Evolutionary conservation across 1,284 basidiomycete genomes (phyloP).

Genomic region (Gymnopus androsaceus): DNA sequence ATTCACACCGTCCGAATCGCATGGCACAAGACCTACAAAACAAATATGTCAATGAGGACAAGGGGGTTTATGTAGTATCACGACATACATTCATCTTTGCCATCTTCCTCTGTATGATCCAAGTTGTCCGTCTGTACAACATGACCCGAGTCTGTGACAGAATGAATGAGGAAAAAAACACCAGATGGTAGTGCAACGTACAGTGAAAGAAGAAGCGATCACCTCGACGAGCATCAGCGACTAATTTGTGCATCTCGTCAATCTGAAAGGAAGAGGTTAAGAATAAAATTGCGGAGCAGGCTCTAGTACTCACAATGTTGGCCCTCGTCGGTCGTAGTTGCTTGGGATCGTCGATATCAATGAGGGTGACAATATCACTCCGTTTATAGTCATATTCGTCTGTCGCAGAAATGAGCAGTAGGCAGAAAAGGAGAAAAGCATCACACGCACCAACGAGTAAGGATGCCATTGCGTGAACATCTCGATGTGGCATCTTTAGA

Average conservation of each 20-base stretch:
- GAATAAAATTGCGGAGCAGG: background rate
- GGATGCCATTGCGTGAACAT: slow-evolving; percentile 19
- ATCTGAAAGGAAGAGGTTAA: slow-evolving; percentile 24
- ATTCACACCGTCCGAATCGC: slow-evolving; percentile 23
- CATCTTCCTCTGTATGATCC: slow-evolving; percentile 34
- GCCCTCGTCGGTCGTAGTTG: slow-evolving; percentile 21
- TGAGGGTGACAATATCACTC: slow-evolving; percentile 31
- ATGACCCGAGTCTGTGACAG: slow-evolving; percentile 36
- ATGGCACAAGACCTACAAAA: slow-evolving; percentile 19
- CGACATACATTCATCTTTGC: slow-evolving; percentile 39
- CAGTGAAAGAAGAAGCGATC: slow-evolving; percentile 44
- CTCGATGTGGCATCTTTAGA: slow-evolving; percentile 23
- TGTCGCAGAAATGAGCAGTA: slow-evolving; percentile 17
- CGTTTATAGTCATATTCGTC: slow-evolving; percentile 28
- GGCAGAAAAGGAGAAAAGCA: background rate
- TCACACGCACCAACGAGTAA: slow-evolving; percentile 19
- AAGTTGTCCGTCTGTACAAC: slow-evolving; percentile 31
- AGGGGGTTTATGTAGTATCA: background rate
- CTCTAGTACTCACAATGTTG: slow-evolving; percentile 28
- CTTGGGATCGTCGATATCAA: slow-evolving; percentile 24
- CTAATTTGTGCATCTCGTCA: slow-evolving; percentile 32
- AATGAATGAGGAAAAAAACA: background rate
- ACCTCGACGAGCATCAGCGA: slow-evolving; percentile 28
- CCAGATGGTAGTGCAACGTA: slow-evolving; percentile 6
- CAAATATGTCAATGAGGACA: background rate